Conservation (phyloP, 371 early-diverging fungal genomes). For the Mortierella sp. region DNA sequence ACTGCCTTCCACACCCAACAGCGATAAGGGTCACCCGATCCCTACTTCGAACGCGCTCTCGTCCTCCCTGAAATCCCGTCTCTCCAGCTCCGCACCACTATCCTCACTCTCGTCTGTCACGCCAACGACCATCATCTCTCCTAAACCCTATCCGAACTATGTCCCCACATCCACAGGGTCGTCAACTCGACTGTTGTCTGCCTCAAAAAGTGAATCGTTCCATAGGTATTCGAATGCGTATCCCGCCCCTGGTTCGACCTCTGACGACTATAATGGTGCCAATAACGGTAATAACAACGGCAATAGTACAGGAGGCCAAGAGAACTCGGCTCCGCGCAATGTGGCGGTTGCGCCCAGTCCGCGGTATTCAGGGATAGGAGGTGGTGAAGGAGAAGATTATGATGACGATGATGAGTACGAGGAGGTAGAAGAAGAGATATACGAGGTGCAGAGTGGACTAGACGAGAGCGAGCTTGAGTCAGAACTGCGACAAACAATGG, state of each 20-base stretch:
- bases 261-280: constrained; percentile 2
- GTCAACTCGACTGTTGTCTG: constrained; percentile 1
- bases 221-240: constrained; percentile 29
- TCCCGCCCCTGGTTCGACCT: constrained; percentile 20
- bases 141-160: constrained; percentile 35
- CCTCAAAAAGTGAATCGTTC: constrained; percentile 10
- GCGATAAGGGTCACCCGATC: constrained; percentile 48
- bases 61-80: constrained; percentile 37
- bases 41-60: constrained; percentile 52
- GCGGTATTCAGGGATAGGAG: no score
- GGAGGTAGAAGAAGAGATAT: constrained; percentile 18
- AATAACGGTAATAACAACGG: not conserved
- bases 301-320: no score
- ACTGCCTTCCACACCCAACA: constrained; percentile 11
- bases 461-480: constrained; percentile 16
- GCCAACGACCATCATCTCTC: constrained; percentile 47
- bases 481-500: constrained; percentile 11
- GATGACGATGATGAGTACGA: constrained; percentile 26
- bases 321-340: no score
- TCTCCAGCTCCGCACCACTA: constrained; percentile 40
- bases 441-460: constrained; percentile 4
- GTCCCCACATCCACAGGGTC: constrained; percentile 15
- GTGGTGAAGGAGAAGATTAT: constrained; percentile 7
- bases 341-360: no score
- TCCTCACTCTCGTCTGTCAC: constrained; percentile 51